Evolutionary conservation across 139 green algal genomes (phyloP).

Genomic region (Eudorina sp.): DNA sequence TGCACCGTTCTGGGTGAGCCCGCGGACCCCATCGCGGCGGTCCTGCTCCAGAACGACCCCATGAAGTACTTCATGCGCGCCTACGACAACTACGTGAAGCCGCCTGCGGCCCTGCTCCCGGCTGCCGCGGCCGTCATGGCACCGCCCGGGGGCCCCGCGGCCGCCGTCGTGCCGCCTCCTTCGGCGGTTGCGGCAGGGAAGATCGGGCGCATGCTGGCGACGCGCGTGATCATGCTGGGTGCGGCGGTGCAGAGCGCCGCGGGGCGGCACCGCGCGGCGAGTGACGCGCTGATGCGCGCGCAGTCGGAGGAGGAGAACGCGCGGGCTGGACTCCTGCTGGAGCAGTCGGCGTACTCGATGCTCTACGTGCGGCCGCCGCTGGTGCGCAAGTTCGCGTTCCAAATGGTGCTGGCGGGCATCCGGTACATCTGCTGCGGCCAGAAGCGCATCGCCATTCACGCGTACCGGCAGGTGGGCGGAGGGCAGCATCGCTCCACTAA

Average conservation of each 20-base stretch:
- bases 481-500: too few species aligned
- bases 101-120: not conserved
- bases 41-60: slow-evolving; percentile 55
- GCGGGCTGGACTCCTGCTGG: slow-evolving; percentile 88
- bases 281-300: slow-evolving; percentile 78
- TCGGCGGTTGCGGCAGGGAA: slow-evolving; percentile 16
- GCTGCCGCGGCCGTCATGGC: not conserved
- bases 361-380: slow-evolving; percentile 69
- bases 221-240: slow-evolving; percentile 59
- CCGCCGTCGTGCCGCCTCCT: not conserved
- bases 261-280: slow-evolving; percentile 62
- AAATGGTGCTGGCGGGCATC: slow-evolving; percentile 93
- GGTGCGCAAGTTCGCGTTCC: slow-evolving; percentile 88
- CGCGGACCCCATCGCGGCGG: slow-evolving; percentile 33
- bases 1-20: slow-evolving; percentile 55
- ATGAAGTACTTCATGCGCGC: slow-evolving; percentile 72
- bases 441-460: slow-evolving; percentile 74
- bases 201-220: slow-evolving; percentile 66
- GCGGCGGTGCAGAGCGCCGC: slow-evolving; percentile 47
- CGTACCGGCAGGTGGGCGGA: slow-evolving; percentile 73
- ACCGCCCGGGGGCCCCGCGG: not conserved
- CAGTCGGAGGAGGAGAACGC: slow-evolving; percentile 85
- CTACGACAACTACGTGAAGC: slow-evolving; percentile 65
- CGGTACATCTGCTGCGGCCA: slow-evolving; percentile 81
- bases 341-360: slow-evolving; percentile 84